These are phyloP conservation scores for Psophocarpus tetragonolobus DNA, from an alignment of 306 rosid species.

Conservation along the genomic window DNA sequence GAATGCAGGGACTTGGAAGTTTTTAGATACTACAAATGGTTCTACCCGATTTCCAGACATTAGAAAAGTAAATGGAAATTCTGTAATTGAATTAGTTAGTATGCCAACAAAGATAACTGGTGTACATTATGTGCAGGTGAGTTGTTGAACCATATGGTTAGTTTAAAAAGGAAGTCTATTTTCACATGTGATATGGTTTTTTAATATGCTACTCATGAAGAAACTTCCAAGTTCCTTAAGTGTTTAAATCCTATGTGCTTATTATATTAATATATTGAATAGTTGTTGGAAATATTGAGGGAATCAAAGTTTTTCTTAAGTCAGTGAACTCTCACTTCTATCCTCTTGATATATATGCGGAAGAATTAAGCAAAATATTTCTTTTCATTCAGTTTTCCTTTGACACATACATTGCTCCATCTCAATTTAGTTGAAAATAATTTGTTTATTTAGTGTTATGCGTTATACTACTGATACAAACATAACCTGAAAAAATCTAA, in stretches of 20 bases:
- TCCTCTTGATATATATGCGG: constrained; percentile 12
- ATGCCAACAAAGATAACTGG: constrained; percentile 93
- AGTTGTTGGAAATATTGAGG: background rate
- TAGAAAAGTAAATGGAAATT: constrained; percentile 76
- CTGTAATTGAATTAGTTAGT: constrained; percentile 88
- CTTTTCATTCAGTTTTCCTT: constrained; percentile 7
- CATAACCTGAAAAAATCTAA: background rate
- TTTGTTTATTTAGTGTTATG: background rate
- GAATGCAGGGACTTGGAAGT: constrained; percentile 88
- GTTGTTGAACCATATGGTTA: constrained; percentile 34
- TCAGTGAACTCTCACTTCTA: constrained; percentile 5
- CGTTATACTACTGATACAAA: background rate
- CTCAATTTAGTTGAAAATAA: constrained; percentile 7
- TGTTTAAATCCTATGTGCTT: background rate
- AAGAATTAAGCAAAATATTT: constrained; percentile 5
- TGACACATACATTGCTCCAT: background rate
- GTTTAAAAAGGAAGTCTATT: constrained; percentile 28
- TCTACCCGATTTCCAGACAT: constrained; percentile 84
- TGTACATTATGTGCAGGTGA: constrained; percentile 97
- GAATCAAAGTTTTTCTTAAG: background rate
- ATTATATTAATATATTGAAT: background rate
- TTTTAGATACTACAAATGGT: constrained; percentile 71
- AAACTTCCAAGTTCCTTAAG: constrained; percentile 5
- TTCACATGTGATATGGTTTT: background rate
- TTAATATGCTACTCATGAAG: constrained; percentile 23